A percentile compares a stretch with the other conserved stretches of the same genome.
Evolutionary conservation across 495 filamentous ascomycete species (phyloP).

Genomic region (Xylaria grammica): DNA sequence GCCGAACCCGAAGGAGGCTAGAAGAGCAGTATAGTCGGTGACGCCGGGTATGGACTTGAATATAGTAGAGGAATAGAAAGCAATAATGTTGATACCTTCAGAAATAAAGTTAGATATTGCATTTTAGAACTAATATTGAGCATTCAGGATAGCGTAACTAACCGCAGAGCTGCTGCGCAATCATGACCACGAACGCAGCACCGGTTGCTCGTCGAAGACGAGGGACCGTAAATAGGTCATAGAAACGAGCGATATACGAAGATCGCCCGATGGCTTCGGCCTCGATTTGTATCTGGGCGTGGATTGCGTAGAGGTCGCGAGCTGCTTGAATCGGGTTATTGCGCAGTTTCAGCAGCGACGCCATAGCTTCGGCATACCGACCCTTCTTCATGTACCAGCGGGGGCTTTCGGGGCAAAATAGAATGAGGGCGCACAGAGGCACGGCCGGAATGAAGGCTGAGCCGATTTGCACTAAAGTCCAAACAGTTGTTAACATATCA

Average conservation of each 20-base stretch:
- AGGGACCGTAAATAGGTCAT: constrained; percentile 71
- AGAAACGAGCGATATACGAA: constrained; percentile 62
- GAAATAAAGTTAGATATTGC: background rate
- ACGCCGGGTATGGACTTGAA: constrained; percentile 61
- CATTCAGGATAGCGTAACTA: constrained; percentile 19
- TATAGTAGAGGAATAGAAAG: constrained; percentile 70
- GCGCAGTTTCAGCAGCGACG: constrained; percentile 65
- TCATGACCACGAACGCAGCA: constrained; percentile 67
- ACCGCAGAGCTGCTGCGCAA: constrained; percentile 68
- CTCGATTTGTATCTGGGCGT: constrained; percentile 64
- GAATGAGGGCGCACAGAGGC: constrained; percentile 65
- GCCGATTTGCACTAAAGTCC: constrained; percentile 57
- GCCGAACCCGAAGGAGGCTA: constrained; percentile 66
- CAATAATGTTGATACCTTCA: constrained; percentile 65
- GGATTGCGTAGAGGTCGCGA: constrained; percentile 68
- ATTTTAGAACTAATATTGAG: background rate
- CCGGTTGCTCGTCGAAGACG: constrained; percentile 70
- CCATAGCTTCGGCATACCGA: constrained; percentile 58
- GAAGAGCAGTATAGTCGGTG: constrained; percentile 46
- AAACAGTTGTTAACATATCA: background rate
- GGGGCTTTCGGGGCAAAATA: constrained; percentile 71
- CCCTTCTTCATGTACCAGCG: constrained; percentile 71
- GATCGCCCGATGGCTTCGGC: constrained; percentile 36
- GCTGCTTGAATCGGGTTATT: constrained; percentile 65
- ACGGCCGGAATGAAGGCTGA: constrained; percentile 75